Conservation (phyloP, 306 rosid genomes). For the Nissolia schottii region DNA sequence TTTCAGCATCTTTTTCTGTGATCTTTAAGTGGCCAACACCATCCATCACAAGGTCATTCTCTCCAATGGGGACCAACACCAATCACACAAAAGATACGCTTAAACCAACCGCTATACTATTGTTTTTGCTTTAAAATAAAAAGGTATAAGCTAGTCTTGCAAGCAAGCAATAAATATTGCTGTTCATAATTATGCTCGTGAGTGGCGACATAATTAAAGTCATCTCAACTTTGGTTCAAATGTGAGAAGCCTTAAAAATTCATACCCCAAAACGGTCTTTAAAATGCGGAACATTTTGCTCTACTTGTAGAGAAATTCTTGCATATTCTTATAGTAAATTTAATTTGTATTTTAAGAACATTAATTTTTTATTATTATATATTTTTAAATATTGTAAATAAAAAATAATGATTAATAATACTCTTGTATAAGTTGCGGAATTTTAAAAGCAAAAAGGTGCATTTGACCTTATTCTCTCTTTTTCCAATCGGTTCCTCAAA, state of each 20-base stretch:
- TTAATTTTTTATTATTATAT: too few relatives aligned
- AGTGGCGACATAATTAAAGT: constrained; percentile 33
- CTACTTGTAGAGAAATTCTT: too few relatives aligned
- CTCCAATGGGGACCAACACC: constrained; percentile 23
- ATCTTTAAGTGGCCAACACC: constrained; percentile 48
- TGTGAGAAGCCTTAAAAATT: constrained; percentile 30
- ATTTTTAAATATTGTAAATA: too few relatives aligned
- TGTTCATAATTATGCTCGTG: constrained; percentile 11
- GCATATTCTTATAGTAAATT: too few relatives aligned
- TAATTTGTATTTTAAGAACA: too few relatives aligned
- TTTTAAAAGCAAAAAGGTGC: too few relatives aligned
- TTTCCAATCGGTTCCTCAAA: too few relatives aligned
- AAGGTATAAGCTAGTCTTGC: constrained; percentile 26
- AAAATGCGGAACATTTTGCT: too few relatives aligned
- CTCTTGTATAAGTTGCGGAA: too few relatives aligned
- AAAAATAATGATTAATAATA: too few relatives aligned
- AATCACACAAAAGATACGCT: constrained; percentile 21
- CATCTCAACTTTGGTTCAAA: constrained; percentile 52
- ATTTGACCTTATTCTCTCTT: too few relatives aligned
- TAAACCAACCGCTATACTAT: constrained; percentile 42
- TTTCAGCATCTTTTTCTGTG: constrained; percentile 37
- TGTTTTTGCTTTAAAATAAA: constrained; percentile 32
- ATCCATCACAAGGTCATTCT: constrained; percentile 38
- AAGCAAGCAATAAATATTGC: constrained; percentile 33
- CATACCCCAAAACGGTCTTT: neutral